Base-by-base conservation (phyloP, 106 monocot species). In the Apostasia shenzhenica region DNA sequence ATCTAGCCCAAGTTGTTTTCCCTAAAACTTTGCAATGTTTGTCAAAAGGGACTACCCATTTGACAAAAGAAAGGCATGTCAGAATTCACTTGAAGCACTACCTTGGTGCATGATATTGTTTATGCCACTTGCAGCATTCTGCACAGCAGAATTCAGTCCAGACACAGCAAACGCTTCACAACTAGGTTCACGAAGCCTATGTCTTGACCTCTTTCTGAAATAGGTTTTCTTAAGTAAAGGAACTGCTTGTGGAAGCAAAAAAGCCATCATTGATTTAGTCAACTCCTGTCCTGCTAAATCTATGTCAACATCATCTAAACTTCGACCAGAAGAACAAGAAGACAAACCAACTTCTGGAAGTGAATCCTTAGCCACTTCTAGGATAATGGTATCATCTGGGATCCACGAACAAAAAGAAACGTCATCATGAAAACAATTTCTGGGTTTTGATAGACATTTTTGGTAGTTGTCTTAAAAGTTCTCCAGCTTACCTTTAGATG, bases 201-300 rank as follows among this genome's bases (percentile, higher is more conserved):
- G 26, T 69, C 70, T 69, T 67, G 77, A 69, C 64, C 71, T 82
- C 75, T 80, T 77, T 74, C 73, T 77, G 10, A 68, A 59, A 79
- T 84, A 88, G 26, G 89, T 90, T 51, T 92, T 89, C 63, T 78
- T 78, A 45, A 97, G 79, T 75, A 92, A 75, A 54, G 97, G 97
- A 70, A 97, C 61, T 67, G 92, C 97, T 82, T 77, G 84, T 49
- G 97, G 97, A 77, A 97, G 92, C 67, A 92, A 81, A 79, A 92
- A 78, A 46, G 72, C 74, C 87, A 99, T 90, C 99, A 99, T 99
- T 49, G 87, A 93, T 59, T 47, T 92, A 59, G 87, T 78, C 59
- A 85, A 55, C 56, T 93, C 93, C 56, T 85, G 79, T 2, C 70
- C 82, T 54, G 82, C 76, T 70, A 75, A 54, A 67, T 85, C 73